Percentiles rank a stretch among this genome's conserved stretches.
These are phyloP conservation scores for Ampelocalamus luodianensis DNA, from an alignment of 176 grass and related monocot species.

Conservation along the genomic window DNA sequence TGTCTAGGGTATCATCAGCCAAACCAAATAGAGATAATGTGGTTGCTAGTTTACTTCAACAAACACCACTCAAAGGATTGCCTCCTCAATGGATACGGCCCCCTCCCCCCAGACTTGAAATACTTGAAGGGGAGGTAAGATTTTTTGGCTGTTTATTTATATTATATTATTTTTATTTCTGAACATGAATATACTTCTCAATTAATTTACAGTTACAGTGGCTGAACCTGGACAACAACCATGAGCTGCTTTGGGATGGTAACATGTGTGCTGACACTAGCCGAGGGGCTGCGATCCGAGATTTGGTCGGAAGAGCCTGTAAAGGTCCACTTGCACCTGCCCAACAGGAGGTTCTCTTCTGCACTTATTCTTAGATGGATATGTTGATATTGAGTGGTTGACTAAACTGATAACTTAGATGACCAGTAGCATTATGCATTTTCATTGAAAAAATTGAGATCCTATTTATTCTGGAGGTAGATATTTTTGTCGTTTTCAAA, in stretches of 20 bases:
- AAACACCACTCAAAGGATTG: constrained; percentile 61
- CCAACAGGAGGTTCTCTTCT: constrained; percentile 88
- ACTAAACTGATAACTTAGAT: constrained; percentile 4
- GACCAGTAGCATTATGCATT: background rate
- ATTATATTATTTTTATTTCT: constrained; percentile 29
- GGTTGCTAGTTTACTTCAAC: constrained; percentile 70
- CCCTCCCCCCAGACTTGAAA: constrained; percentile 79
- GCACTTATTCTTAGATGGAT: constrained; percentile 41
- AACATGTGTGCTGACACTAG: constrained; percentile 91
- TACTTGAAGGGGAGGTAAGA: constrained; percentile 91
- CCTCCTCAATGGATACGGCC: constrained; percentile 84
- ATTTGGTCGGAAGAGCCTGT: constrained; percentile 80
- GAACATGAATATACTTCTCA: constrained; percentile 26
- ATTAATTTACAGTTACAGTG: constrained; percentile 74
- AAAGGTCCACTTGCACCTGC: constrained; percentile 78
- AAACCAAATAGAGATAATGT: constrained; percentile 73
- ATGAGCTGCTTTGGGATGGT: constrained; percentile 91
- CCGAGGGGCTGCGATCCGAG: constrained; percentile 70
- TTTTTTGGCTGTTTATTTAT: constrained; percentile 28
- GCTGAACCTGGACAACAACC: constrained; percentile 84
- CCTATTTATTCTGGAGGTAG: background rate
- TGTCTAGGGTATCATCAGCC: constrained; percentile 52
- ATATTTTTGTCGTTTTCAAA: background rate
- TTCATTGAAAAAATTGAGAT: background rate
- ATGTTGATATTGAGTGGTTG: constrained; percentile 25